Evolutionary conservation across 179 eudicot species (phyloP).

Genomic region (Heliamphora pulchella): DNA sequence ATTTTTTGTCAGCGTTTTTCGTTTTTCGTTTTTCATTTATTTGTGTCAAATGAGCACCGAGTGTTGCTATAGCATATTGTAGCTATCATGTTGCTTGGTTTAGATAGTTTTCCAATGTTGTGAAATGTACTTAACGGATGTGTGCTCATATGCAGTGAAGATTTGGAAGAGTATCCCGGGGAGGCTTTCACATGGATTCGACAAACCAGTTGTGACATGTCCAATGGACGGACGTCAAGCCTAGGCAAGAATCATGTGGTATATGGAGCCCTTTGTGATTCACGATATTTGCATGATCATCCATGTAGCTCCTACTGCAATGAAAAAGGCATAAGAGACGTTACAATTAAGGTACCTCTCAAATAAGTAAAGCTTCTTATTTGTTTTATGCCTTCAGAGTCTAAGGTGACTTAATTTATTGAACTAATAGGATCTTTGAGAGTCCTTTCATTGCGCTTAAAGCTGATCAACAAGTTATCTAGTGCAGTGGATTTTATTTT

Average conservation of each 20-base stretch:
- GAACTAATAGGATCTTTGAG: background rate
- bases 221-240: conserved; percentile 42
- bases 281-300: conserved; percentile 28
- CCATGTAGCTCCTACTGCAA: conserved; percentile 27
- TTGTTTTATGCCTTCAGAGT: background rate
- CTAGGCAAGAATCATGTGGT: conserved; percentile 35
- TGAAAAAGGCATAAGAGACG: conserved; percentile 31
- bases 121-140: background rate
- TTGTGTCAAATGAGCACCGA: background rate
- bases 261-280: conserved; percentile 29
- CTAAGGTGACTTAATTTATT: background rate
- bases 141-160: conserved; percentile 49
- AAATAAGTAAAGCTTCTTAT: background rate
- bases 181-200: conserved; percentile 47
- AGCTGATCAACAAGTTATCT: conserved; percentile 6
- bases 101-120: conserved; percentile 1
- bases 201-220: conserved; percentile 30
- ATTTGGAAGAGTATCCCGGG: conserved; percentile 42
- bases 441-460: background rate
- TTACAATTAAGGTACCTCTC: conserved; percentile 49
- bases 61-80: background rate
- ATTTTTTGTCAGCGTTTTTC: background rate
- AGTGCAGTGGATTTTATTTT: background rate
- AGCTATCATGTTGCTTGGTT: background rate
- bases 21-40: background rate